These are phyloP conservation scores for Xerocomellus dryophilus DNA, from an alignment of 768 basidiomycete genomes.

Conservation along the genomic window DNA sequence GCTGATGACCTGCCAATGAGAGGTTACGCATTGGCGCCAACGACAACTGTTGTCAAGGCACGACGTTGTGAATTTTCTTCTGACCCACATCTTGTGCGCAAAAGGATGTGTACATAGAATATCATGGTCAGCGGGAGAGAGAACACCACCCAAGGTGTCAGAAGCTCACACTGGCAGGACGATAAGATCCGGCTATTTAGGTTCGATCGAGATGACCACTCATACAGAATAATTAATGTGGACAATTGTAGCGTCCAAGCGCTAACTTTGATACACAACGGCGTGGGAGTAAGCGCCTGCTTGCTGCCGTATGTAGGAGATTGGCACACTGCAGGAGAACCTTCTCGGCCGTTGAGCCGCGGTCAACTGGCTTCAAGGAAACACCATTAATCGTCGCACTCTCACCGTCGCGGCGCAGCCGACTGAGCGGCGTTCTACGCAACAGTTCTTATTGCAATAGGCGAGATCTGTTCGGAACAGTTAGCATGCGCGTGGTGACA, in stretches of 20 bases:
- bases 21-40: no score
- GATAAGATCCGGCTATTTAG: not conserved
- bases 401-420: not conserved
- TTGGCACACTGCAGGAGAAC: not conserved
- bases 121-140: not conserved
- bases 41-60: no score
- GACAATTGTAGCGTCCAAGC: not conserved
- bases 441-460: not conserved
- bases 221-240: not conserved
- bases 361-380: not conserved
- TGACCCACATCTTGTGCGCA: not conserved
- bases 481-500: not conserved
- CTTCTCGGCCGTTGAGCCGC: not conserved
- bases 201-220: not conserved
- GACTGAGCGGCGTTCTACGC: constrained; percentile 3
- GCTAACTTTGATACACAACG: not conserved
- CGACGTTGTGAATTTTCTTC: constrained; percentile 23
- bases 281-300: not conserved
- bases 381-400: not conserved
- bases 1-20: no score
- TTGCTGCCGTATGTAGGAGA: not conserved
- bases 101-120: not conserved
- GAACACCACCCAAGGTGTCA: not conserved
- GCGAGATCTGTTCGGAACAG: not conserved
- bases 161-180: not conserved